A percentile compares a stretch with the other conserved stretches of the same genome.
These are phyloP conservation scores for cucumber (Cucumis sativus) DNA, from an alignment of 306 rosid genomes.

Conservation along the genomic window DNA sequence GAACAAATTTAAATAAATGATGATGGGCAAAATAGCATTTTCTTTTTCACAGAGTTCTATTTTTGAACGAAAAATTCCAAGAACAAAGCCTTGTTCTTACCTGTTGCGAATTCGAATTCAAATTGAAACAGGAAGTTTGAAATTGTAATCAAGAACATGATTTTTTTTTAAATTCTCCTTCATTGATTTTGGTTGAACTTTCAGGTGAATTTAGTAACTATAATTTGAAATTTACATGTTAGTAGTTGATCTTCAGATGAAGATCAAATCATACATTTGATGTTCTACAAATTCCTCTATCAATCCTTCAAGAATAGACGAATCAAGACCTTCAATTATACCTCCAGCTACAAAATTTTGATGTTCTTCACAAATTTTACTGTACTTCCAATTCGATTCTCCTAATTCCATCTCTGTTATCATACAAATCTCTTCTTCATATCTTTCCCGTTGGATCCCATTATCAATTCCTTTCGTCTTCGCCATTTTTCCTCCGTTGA, in stretches of 20 bases:
- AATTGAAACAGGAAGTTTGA: background rate
- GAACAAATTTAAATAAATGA: too few species aligned
- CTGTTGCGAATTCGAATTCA: background rate
- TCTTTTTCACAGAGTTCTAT: background rate
- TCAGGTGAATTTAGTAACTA: background rate
- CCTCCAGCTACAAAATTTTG: constrained; percentile 26
- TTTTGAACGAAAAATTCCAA: background rate
- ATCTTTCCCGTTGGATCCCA: constrained; percentile 17
- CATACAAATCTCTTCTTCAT: constrained; percentile 32
- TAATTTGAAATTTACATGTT: constrained; percentile 1
- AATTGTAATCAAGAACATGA: background rate
- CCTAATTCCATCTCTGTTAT: constrained; percentile 39
- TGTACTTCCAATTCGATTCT: constrained; percentile 24
- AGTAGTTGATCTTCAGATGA: background rate
- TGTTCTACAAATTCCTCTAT: constrained; percentile 50
- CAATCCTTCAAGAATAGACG: constrained; percentile 33
- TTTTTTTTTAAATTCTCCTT: background rate
- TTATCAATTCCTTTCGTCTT: constrained; percentile 21
- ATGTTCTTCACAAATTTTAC: constrained; percentile 9
- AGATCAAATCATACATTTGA: constrained; percentile 20
- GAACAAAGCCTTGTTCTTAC: background rate
- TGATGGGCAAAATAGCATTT: too few species aligned
- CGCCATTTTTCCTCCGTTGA: constrained; percentile 24
- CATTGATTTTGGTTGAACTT: background rate
- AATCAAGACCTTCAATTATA: constrained; percentile 42